These are phyloP conservation scores for Tephrocybe rancida DNA, from an alignment of 768 basidiomycete genomes.

Conservation along the genomic window DNA sequence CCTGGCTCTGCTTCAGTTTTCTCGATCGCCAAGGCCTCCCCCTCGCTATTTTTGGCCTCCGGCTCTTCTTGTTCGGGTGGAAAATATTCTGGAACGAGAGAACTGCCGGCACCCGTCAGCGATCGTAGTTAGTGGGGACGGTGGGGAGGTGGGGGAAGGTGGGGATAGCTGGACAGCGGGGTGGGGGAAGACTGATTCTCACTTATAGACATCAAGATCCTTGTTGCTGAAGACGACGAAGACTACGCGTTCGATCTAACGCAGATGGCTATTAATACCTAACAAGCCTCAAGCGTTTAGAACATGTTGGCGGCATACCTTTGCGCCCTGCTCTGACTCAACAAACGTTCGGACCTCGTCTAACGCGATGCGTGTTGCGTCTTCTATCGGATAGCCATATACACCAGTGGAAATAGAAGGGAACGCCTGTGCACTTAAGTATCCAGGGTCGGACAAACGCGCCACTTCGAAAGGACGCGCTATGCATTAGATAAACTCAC, in stretches of 20 bases:
- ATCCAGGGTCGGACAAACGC: too few relatives aligned
- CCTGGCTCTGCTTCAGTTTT: not conserved
- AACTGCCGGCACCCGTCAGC: constrained; percentile 20
- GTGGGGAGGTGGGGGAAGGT: too few relatives aligned
- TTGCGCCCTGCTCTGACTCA: constrained; percentile 51
- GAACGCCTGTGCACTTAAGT: constrained; percentile 63
- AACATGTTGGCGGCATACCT: constrained; percentile 32
- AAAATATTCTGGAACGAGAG: constrained; percentile 67
- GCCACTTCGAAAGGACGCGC: too few relatives aligned
- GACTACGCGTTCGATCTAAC: constrained; percentile 68
- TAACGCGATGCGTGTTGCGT: constrained; percentile 74
- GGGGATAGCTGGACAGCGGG: too few relatives aligned
- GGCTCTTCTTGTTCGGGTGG: constrained; percentile 33
- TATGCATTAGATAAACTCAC: too few relatives aligned
- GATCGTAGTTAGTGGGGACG: not conserved
- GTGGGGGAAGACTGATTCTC: constrained; percentile 27
- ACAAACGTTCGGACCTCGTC: constrained; percentile 56
- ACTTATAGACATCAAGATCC: constrained; percentile 71
- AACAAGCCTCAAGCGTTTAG: not conserved
- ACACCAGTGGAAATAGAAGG: constrained; percentile 80
- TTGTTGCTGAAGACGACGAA: constrained; percentile 74
- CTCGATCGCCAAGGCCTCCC: not conserved
- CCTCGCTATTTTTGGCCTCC: not conserved
- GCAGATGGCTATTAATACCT: not conserved
- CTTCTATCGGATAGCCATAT: constrained; percentile 76